phyloP scores from a whole-genome alignment of 768 basidiomycete species.

The Trametes punicea region DNA sequence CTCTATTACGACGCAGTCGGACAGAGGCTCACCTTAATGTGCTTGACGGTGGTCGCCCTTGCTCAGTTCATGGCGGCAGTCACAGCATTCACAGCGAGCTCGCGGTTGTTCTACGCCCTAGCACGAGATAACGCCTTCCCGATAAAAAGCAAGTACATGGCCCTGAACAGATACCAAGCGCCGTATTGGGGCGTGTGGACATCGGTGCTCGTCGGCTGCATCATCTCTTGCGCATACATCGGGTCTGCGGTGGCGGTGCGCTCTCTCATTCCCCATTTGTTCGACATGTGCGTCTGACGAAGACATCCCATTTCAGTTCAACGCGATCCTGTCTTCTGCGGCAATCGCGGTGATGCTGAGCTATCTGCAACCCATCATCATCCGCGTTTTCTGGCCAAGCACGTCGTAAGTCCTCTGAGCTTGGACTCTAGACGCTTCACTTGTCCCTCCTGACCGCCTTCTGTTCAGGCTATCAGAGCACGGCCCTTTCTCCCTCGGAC shows the following conservation, averaged over 20 bases:
- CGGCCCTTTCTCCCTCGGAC: slow-evolving; percentile 51
- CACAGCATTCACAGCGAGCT: slow-evolving; percentile 58
- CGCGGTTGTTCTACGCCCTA: slow-evolving; percentile 53
- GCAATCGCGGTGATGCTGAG: slow-evolving; percentile 57
- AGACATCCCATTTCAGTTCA: slow-evolving; percentile 35
- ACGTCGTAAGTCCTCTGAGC: slow-evolving; percentile 33
- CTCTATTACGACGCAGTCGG: slow-evolving; percentile 55
- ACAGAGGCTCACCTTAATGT: slow-evolving; percentile 43
- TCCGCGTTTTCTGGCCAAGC: slow-evolving; percentile 54
- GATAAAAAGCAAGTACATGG: slow-evolving; percentile 44
- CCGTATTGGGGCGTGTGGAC: slow-evolving; percentile 55
- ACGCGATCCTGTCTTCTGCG: slow-evolving; percentile 53
- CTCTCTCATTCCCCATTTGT: slow-evolving; percentile 1
- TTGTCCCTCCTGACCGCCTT: slow-evolving; percentile 4
- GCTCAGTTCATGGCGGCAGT: slow-evolving; percentile 55
- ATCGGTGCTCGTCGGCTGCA: slow-evolving; percentile 49
- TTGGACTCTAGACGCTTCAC: neutral
- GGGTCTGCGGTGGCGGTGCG: slow-evolving; percentile 53
- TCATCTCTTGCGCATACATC: slow-evolving; percentile 57
- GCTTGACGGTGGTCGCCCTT: slow-evolving; percentile 45
- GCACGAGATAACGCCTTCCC: slow-evolving; percentile 54
- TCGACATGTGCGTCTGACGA: neutral
- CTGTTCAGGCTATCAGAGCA: slow-evolving; percentile 39
- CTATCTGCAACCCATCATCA: slow-evolving; percentile 55
- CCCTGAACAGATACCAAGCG: slow-evolving; percentile 49